These are phyloP conservation scores for Fraxinus paxiana DNA, from an alignment of 305 asterid genomes.

Conservation along the genomic window DNA sequence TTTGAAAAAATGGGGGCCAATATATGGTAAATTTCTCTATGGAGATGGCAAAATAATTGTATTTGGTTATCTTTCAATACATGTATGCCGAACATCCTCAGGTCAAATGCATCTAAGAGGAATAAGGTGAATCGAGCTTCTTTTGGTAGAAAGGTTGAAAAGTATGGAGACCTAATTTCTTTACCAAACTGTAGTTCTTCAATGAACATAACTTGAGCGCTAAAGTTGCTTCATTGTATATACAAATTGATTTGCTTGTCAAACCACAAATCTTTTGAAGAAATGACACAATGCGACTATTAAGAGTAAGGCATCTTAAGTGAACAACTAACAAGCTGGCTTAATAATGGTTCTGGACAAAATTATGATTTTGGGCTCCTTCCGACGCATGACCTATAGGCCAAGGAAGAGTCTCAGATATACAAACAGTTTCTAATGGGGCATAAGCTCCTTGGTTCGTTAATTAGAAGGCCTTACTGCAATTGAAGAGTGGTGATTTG, in stretches of 20 bases:
- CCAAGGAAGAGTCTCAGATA: not conserved
- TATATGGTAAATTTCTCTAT: not conserved
- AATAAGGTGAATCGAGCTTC: conserved; percentile 16
- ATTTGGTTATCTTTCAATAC: not conserved
- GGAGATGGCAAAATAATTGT: not conserved
- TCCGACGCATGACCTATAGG: not conserved
- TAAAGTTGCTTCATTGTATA: not conserved
- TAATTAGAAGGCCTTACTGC: not conserved
- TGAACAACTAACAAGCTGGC: not conserved
- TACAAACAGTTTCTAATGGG: not conserved
- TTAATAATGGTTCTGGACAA: conserved; percentile 2
- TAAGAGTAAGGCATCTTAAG: not conserved
- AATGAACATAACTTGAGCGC: not conserved
- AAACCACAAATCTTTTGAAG: not conserved
- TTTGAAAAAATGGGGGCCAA: not conserved
- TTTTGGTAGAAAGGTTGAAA: not conserved
- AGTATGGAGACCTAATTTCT: not conserved
- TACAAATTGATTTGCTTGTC: not conserved
- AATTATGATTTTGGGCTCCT: not conserved
- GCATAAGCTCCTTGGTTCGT: not conserved
- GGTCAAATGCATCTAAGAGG: conserved; percentile 5
- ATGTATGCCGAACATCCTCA: not conserved
- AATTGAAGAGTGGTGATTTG: not conserved
- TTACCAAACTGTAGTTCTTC: not conserved
- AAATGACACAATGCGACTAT: not conserved